Conservation (phyloP, 768 basidiomycete genomes). For the Vararia minispora region DNA sequence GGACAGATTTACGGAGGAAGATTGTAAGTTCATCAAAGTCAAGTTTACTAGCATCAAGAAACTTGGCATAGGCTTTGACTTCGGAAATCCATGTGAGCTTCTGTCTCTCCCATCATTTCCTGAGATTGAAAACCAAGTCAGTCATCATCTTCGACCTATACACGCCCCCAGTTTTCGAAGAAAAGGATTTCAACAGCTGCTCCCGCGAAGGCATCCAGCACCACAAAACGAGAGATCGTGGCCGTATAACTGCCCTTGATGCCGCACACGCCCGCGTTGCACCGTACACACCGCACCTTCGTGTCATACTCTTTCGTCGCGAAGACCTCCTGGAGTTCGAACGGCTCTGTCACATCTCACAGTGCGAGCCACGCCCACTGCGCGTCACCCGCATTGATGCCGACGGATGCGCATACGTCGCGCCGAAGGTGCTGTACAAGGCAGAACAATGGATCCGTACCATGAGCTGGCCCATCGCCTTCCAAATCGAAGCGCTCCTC, state of each 20-base stretch:
- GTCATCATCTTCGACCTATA: slow-evolving; percentile 11
- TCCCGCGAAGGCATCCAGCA: slow-evolving; percentile 30
- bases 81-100: slow-evolving; percentile 4
- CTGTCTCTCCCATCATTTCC: too few species aligned
- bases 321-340: slow-evolving; percentile 41
- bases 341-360: slow-evolving; percentile 40
- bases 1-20: slow-evolving; percentile 7
- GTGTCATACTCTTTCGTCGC: slow-evolving; percentile 44
- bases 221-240: slow-evolving; percentile 33
- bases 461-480: slow-evolving; percentile 58
- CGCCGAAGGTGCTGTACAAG: slow-evolving; percentile 30
- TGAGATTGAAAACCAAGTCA: not conserved
- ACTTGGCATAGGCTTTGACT: slow-evolving; percentile 9
- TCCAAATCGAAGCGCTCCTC: slow-evolving; percentile 65
- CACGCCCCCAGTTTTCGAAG: slow-evolving; percentile 51
- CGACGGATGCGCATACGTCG: slow-evolving; percentile 37
- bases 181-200: slow-evolving; percentile 42
- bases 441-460: slow-evolving; percentile 32
- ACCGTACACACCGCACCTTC: slow-evolving; percentile 63
- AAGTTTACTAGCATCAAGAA: slow-evolving; percentile 10
- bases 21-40: slow-evolving; percentile 1
- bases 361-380: slow-evolving; percentile 22
- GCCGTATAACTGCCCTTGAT: slow-evolving; percentile 47
- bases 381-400: slow-evolving; percentile 34
- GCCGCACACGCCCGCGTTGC: slow-evolving; percentile 48